A percentile compares a stretch with the other conserved stretches of the same genome.
Conservation (phyloP, 83 land plant genomes). For the Thuja plicata region DNA sequence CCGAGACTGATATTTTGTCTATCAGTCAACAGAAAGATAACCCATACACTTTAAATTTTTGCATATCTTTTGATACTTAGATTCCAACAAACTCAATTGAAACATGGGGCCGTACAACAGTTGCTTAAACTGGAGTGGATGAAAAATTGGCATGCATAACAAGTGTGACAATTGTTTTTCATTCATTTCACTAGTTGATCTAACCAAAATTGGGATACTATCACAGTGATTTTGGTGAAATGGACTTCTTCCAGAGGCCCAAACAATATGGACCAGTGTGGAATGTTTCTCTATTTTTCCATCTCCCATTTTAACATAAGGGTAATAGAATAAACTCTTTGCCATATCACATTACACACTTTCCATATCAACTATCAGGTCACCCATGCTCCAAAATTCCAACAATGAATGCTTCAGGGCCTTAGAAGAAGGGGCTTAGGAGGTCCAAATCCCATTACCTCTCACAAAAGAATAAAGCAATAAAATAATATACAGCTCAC, state of each 20-base stretch:
- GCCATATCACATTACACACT: background rate
- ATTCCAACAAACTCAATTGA: background rate
- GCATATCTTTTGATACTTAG: background rate
- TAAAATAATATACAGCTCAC: conserved; percentile 8
- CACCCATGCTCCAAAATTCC: background rate
- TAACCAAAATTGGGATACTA: conserved; percentile 6
- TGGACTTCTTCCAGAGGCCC: background rate
- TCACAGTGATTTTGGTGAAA: background rate
- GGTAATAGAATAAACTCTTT: background rate
- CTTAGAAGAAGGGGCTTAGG: background rate
- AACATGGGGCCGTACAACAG: background rate
- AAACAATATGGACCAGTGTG: background rate
- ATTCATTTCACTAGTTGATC: background rate
- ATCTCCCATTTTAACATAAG: background rate
- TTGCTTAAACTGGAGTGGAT: background rate
- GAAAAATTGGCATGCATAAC: background rate
- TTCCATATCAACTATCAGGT: background rate
- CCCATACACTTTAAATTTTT: background rate
- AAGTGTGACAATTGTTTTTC: background rate
- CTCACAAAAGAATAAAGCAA: conserved; percentile 18
- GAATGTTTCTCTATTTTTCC: background rate
- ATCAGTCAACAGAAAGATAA: background rate
- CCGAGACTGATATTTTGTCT: background rate
- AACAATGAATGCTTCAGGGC: background rate
- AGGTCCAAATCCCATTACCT: background rate